Percentiles rank a stretch among this genome's conserved stretches.
Conservation (phyloP, 169 alveolate species). For the Cryptosporidium parvum region DNA sequence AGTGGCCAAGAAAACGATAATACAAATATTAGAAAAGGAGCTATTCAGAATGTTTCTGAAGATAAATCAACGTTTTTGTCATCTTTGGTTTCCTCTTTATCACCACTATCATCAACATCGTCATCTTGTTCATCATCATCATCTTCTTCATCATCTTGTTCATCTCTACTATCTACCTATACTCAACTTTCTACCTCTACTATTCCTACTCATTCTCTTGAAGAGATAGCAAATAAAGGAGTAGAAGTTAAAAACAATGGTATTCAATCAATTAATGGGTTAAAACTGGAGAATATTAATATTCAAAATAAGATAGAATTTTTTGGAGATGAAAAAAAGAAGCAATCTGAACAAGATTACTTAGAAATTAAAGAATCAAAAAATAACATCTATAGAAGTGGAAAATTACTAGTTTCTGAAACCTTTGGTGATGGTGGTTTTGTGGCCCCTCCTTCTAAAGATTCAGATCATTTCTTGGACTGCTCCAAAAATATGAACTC, state of each 20-base stretch:
- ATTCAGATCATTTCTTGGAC: conserved; percentile 35
- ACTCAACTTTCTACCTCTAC: not conserved
- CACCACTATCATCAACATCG: not conserved
- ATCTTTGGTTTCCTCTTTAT: not conserved
- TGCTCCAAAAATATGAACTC: conserved; percentile 12
- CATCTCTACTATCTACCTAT: not conserved
- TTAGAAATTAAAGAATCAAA: conserved; percentile 1
- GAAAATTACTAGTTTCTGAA: not conserved
- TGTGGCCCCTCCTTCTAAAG: conserved; percentile 25
- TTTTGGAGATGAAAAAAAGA: not conserved
- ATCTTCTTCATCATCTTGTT: not conserved
- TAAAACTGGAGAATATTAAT: not conserved
- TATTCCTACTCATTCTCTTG: too few relatives aligned
- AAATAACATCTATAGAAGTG: not conserved
- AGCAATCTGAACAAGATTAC: not conserved
- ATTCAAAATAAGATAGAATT: not conserved
- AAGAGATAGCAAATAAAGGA: not conserved
- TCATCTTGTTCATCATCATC: not conserved
- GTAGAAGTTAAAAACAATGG: not conserved
- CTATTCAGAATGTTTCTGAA: not conserved
- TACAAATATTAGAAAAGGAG: not conserved
- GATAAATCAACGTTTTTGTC: not conserved
- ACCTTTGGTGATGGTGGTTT: conserved; percentile 31
- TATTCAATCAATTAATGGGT: not conserved
- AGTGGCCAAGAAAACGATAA: not conserved